A percentile compares a stretch with the other conserved stretches of the same genome.
phyloP scores from a whole-genome alignment of 352 stramenopile species.

The Bremia lactucae region DNA sequence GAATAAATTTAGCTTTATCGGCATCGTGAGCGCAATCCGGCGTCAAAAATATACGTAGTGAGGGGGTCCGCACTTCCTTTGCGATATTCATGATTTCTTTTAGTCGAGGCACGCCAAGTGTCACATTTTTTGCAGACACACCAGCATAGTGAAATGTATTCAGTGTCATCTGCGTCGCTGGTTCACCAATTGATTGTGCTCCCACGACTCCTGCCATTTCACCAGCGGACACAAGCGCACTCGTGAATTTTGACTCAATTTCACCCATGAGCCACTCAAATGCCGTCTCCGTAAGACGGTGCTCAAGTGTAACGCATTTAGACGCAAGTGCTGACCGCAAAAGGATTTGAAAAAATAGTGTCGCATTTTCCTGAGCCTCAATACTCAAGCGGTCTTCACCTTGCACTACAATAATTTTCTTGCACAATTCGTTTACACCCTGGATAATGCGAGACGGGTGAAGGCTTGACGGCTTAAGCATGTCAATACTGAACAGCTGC shows the following conservation, averaged over 20 bases:
- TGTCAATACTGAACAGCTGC: conserved; percentile 89
- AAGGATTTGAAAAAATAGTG: conserved; percentile 96
- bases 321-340: conserved; percentile 91
- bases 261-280: conserved; percentile 94
- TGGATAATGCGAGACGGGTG: conserved; percentile 86
- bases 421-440: conserved; percentile 89
- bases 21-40: conserved; percentile 81
- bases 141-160: conserved; percentile 99
- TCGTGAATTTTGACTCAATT: conserved; percentile 95
- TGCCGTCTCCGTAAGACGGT: conserved; percentile 91
- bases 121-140: conserved; percentile 99
- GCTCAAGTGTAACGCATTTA: conserved; percentile 95
- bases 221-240: conserved; percentile 90
- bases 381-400: conserved; percentile 91
- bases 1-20: conserved; percentile 85
- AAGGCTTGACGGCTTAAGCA: conserved; percentile 87
- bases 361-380: conserved; percentile 97
- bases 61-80: conserved; percentile 96
- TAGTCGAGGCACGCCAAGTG: conserved; percentile 96
- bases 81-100: conserved; percentile 99
- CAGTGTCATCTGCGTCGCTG: conserved; percentile 99
- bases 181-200: conserved; percentile 98
- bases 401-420: conserved; percentile 92
- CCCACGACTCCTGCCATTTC: conserved; percentile 98
- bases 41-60: conserved; percentile 92